Evolutionary conservation across 345 rosid genomes (phyloP).

Genomic region (Euclidium syriacum): DNA sequence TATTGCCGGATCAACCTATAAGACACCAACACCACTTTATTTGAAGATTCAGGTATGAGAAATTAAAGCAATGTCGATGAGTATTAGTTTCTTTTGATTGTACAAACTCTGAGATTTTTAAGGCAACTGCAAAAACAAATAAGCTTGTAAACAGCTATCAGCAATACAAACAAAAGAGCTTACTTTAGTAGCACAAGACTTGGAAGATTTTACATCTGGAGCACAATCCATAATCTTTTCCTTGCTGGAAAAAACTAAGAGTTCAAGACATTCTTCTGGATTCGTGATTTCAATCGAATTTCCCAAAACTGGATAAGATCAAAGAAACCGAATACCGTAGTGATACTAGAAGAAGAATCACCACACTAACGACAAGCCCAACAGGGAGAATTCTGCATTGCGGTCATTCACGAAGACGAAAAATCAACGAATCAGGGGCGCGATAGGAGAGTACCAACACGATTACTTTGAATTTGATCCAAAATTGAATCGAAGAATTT

Average conservation of each 20-base stretch:
- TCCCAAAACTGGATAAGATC: too few species aligned
- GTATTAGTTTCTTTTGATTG: background rate
- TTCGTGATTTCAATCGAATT: too few species aligned
- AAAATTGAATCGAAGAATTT: too few species aligned
- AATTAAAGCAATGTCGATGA: background rate
- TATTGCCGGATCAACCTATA: slow-evolving; percentile 50
- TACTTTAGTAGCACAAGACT: slow-evolving; percentile 36
- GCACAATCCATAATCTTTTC: slow-evolving; percentile 28
- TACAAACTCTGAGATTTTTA: background rate
- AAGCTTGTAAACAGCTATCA: background rate
- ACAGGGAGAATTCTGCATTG: background rate
- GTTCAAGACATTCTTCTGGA: background rate
- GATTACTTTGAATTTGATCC: slow-evolving; percentile 5
- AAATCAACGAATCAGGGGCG: background rate
- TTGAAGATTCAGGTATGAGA: background rate
- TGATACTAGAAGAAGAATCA: background rate
- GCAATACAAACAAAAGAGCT: background rate
- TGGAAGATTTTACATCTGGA: slow-evolving; percentile 21
- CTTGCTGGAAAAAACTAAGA: background rate
- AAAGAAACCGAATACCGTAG: too few species aligned
- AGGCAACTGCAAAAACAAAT: background rate
- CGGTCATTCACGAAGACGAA: background rate
- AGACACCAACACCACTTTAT: background rate
- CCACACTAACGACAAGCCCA: background rate
- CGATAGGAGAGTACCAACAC: background rate